These are phyloP conservation scores for Sonneratia alba DNA, from an alignment of 345 rosid genomes.

Conservation along the genomic window DNA sequence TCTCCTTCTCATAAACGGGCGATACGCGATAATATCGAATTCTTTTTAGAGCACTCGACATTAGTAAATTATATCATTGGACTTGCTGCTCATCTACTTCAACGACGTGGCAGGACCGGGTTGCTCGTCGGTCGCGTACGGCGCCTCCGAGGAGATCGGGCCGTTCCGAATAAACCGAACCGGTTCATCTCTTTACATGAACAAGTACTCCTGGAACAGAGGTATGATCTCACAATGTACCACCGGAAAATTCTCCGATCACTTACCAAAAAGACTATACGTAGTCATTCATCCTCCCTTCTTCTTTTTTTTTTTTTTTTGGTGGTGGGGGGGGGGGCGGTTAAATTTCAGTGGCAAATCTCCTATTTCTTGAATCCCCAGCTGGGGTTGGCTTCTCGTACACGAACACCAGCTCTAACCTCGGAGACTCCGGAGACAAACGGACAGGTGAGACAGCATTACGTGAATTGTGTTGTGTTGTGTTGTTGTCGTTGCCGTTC, in stretches of 20 bases:
- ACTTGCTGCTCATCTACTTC: background rate
- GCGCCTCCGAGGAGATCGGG: conserved; percentile 96
- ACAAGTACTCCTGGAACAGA: conserved; percentile 61
- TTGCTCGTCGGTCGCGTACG: conserved; percentile 91
- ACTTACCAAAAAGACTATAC: no score
- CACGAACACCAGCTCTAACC: conserved; percentile 72
- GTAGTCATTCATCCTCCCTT: no score
- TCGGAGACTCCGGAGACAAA: conserved; percentile 56
- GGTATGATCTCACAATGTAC: conserved; percentile 21
- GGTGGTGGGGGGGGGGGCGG: no score
- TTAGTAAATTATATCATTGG: no score
- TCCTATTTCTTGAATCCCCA: conserved; percentile 85
- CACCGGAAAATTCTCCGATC: no score
- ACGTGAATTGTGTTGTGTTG: no score
- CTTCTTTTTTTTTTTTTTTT: no score
- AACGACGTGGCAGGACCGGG: conserved; percentile 69
- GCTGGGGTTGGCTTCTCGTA: conserved; percentile 97
- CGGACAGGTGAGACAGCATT: conserved; percentile 43
- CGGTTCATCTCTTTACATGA: conserved; percentile 52
- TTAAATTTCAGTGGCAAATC: conserved; percentile 59
- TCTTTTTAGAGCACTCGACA: background rate
- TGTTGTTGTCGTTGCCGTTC: no score
- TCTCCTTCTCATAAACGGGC: no score
- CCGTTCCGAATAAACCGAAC: conserved; percentile 72
- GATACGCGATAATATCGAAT: no score